Evolutionary conservation across 495 filamentous ascomycete species (phyloP), one percentile per base, ranked within the genome.

Genomic region (Podospora pseudocomata): DNA sequence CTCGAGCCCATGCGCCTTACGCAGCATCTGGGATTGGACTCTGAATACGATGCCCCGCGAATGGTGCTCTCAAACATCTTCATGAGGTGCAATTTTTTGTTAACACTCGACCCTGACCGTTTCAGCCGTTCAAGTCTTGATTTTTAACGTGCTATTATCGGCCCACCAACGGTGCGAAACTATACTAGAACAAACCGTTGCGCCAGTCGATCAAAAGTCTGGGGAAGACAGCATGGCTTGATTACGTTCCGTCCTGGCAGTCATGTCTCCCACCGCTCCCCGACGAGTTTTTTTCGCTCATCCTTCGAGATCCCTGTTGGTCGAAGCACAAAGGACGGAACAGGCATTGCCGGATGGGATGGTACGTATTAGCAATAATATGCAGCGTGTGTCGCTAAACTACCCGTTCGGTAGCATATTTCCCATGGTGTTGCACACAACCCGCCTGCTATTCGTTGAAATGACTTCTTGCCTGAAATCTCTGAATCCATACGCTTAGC

Each of bases 1-100:
- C 68, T 70, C 53, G 61, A 67, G 53, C 65, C 30, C 19, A 63
- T 70, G 44, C 59, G 16, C 20, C 28, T 9, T 28, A 20, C 20
- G 9, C 53, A 19, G 19, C 23, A 11, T 49, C 39, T 49, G 39
- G 39, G 39, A 49, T 11, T 49, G 39, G 39, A 49, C 39, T 49
- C 39, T 49, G 39, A 16, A 49, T 18, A 49, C 39, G 39, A 18
- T 49, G 9, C 39, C 39, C 39, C 7, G 39, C 13, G 39, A 49
- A 49, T 49, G 39, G 39, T 18, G 39, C 7, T 49, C 39, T 11
- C 23, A 23, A 23, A 23, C 23, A 13, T 49, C 39, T 6, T 49
- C 15, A 6, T 39, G 39, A 49, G 15, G 18, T 13, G 15, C 7
- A 49, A 13, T 11, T 49, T 49, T 49, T 49, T 49, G 39, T 49